phyloP scores from a whole-genome alignment of 2,329 filamentous ascomycete species.

The Penicillium sp. region DNA sequence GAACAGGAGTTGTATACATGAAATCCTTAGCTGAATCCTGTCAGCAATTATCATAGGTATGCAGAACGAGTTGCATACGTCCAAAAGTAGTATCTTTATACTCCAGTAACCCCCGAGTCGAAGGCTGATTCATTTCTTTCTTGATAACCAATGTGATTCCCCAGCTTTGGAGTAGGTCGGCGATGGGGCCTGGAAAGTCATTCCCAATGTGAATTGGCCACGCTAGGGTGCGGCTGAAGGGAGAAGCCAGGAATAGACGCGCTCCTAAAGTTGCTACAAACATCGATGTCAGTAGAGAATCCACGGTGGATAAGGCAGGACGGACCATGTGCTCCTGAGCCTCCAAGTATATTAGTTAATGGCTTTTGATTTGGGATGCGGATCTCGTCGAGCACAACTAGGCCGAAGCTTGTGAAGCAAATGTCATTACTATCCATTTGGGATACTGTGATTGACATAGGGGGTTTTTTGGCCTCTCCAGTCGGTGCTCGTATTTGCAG shows the following conservation, averaged over 20 bases:
- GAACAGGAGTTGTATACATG: conserved; percentile 22
- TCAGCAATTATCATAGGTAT: not conserved
- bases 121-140: conserved; percentile 7
- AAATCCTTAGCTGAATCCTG: conserved; percentile 22
- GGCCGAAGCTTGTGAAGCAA: conserved; percentile 34
- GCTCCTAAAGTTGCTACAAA: conserved; percentile 27
- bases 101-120: conserved; percentile 27
- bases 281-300: not conserved
- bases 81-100: conserved; percentile 32
- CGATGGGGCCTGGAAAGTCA: conserved; percentile 23
- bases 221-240: conserved; percentile 17
- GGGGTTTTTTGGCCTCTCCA: too few relatives aligned
- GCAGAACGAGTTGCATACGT: conserved; percentile 15
- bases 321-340: conserved; percentile 34
- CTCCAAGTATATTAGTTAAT: conserved; percentile 31
- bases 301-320: not conserved
- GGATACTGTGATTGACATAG: not conserved
- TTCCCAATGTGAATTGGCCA: conserved; percentile 26
- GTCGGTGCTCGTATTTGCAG: too few relatives aligned
- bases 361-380: conserved; percentile 24
- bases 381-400: conserved; percentile 39
- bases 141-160: conserved; percentile 11
- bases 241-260: conserved; percentile 22
- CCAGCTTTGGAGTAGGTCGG: conserved; percentile 18
- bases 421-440: conserved; percentile 10